Conservation (phyloP, 1,284 basidiomycete species). For the Leccinum fallax region DNA sequence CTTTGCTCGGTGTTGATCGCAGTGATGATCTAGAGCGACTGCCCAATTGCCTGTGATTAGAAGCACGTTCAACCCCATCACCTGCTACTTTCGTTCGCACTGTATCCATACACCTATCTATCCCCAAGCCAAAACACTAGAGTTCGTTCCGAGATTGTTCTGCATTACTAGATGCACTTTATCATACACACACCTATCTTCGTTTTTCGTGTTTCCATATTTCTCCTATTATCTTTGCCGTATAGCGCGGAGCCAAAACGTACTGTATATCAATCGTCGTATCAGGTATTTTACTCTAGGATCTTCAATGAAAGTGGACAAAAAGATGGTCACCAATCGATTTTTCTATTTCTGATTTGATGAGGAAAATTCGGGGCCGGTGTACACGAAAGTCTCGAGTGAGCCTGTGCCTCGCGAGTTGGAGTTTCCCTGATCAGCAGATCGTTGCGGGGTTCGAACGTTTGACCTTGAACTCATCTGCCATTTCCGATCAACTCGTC, state of each 20-base stretch:
- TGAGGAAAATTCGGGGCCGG: background rate
- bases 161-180: slow-evolving; percentile 23
- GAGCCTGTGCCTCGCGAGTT: background rate
- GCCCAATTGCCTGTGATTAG: slow-evolving; percentile 33
- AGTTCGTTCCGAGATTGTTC: slow-evolving; percentile 23
- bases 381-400: background rate
- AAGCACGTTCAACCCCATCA: slow-evolving; percentile 9
- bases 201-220: slow-evolving; percentile 17
- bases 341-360: background rate
- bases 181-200: slow-evolving; percentile 22
- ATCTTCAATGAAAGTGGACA: slow-evolving; percentile 19
- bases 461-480: background rate
- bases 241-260: slow-evolving; percentile 22
- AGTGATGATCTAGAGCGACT: slow-evolving; percentile 29
- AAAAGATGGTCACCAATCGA: background rate
- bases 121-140: slow-evolving; percentile 11
- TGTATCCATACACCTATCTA: slow-evolving; percentile 28
- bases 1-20: slow-evolving; percentile 4
- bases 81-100: slow-evolving; percentile 17
- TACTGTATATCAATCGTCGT: slow-evolving; percentile 27
- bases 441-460: background rate
- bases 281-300: slow-evolving; percentile 22
- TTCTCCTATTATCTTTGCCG: slow-evolving; percentile 9
- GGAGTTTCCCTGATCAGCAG: background rate
- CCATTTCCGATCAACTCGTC: background rate